A percentile compares a stretch with the other conserved stretches of the same genome.
These are phyloP conservation scores for Mycena crocata DNA, from an alignment of 768 basidiomycete genomes.

Conservation along the genomic window DNA sequence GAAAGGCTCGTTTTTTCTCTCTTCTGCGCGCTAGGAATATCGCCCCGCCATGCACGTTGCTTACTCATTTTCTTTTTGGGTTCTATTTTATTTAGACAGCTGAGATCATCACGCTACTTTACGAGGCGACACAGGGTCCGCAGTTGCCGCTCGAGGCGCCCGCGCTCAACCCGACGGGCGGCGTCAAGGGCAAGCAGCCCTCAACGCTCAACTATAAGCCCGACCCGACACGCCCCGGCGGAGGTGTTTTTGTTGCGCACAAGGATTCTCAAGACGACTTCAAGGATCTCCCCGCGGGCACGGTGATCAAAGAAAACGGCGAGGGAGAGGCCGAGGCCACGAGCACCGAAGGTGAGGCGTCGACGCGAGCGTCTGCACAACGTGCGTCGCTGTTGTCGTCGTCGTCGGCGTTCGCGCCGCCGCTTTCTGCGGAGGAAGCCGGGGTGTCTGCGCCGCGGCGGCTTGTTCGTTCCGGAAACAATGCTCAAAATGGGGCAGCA, in stretches of 20 bases:
- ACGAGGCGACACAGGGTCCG: conserved; percentile 92
- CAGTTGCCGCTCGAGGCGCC: conserved; percentile 65
- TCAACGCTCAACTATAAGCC: conserved; percentile 76
- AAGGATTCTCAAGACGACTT: conserved; percentile 60
- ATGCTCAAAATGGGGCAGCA: conserved; percentile 30
- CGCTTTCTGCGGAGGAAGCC: conserved; percentile 11
- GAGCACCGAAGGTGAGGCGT: conserved; percentile 59
- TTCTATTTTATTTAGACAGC: conserved; percentile 68
- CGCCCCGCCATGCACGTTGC: not conserved
- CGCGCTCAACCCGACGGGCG: conserved; percentile 83
- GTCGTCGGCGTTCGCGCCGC: conserved; percentile 31
- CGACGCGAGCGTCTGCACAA: no score
- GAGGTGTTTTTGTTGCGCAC: conserved; percentile 84
- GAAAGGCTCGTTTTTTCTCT: conserved; percentile 70
- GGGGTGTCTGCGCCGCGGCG: conserved; percentile 21
- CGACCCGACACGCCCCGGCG: conserved; percentile 86
- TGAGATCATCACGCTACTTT: conserved; percentile 91
- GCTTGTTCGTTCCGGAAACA: conserved; percentile 40
- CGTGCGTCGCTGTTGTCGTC: conserved; percentile 4
- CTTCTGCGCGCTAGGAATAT: not conserved
- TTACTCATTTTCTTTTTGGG: conserved; percentile 24
- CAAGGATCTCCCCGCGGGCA: conserved; percentile 66
- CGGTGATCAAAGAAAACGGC: conserved; percentile 58
- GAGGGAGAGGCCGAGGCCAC: not conserved
- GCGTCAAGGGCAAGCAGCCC: conserved; percentile 68